Evolutionary conservation across 2,329 filamentous ascomycete genomes (phyloP).

Genomic region (Penicillium sumatraense): DNA sequence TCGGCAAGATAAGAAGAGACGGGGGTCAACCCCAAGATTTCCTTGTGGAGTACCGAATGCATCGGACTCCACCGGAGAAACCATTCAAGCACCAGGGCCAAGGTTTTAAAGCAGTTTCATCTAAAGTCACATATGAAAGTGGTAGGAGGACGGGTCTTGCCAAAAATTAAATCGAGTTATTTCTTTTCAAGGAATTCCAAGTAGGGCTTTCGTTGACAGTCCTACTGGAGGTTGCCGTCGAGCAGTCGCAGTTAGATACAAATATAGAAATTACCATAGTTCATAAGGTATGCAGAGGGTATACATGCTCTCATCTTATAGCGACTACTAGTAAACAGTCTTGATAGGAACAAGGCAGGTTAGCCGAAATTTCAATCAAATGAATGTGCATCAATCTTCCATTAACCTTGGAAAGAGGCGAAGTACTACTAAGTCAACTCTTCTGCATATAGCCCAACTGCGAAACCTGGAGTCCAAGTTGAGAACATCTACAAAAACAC

Average conservation of each 20-base stretch:
- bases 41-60: background rate
- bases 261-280: too few species aligned
- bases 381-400: background rate
- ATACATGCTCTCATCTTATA: too few species aligned
- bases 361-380: too few species aligned
- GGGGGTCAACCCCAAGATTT: background rate
- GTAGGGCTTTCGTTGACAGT: too few species aligned
- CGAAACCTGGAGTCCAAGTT: background rate
- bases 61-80: background rate
- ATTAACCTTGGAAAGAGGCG: constrained; percentile 1
- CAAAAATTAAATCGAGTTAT: too few species aligned
- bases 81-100: background rate
- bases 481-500: constrained; percentile 18
- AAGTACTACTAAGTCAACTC: background rate
- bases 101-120: background rate
- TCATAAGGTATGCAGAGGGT: too few species aligned
- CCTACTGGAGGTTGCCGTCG: too few species aligned
- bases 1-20: background rate
- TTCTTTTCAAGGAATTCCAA: too few species aligned
- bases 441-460: background rate
- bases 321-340: too few species aligned
- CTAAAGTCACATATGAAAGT: too few species aligned
- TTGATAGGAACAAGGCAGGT: background rate
- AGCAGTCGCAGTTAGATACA: too few species aligned
- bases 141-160: too few species aligned